Evolutionary conservation across 2,329 filamentous ascomycete species (phyloP).

Genomic region (Trichoderma atrobrunneum): DNA sequence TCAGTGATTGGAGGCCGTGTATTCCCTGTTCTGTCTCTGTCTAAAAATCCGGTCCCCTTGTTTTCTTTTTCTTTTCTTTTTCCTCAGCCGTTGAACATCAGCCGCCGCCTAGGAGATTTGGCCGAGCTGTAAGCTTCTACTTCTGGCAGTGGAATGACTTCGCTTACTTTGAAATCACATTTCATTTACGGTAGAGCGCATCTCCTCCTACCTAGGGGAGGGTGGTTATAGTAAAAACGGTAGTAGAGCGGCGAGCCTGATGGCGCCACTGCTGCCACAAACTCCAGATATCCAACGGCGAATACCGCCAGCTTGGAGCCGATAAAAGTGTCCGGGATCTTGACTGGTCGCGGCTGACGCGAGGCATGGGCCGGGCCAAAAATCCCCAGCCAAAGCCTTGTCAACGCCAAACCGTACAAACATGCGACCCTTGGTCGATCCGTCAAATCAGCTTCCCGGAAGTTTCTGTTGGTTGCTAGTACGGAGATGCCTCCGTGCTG

Average conservation of each 20-base stretch:
- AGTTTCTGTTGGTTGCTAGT: neutral
- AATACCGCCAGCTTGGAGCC: constrained; percentile 14
- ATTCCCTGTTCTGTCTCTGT: neutral
- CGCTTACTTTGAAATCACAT: neutral
- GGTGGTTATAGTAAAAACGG: neutral
- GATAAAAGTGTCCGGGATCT: neutral
- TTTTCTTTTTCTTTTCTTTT: neutral
- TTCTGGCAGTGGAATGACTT: neutral
- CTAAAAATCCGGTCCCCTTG: neutral
- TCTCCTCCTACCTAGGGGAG: neutral
- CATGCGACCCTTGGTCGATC: neutral
- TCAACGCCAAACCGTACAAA: neutral
- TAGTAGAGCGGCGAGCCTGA: neutral
- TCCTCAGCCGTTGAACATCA: neutral
- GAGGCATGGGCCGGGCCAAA: neutral
- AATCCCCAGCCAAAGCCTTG: neutral
- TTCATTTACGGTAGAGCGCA: neutral
- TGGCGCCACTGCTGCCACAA: neutral
- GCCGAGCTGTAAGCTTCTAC: neutral
- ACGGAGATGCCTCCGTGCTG: neutral
- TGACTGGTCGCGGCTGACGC: neutral
- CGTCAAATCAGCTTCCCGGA: neutral
- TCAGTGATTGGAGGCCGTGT: no score
- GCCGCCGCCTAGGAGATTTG: neutral
- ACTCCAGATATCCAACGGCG: neutral